Evolutionary conservation across 371 early-diverging fungal species (phyloP).

Genomic region (Rhizomucor pusillus): DNA sequence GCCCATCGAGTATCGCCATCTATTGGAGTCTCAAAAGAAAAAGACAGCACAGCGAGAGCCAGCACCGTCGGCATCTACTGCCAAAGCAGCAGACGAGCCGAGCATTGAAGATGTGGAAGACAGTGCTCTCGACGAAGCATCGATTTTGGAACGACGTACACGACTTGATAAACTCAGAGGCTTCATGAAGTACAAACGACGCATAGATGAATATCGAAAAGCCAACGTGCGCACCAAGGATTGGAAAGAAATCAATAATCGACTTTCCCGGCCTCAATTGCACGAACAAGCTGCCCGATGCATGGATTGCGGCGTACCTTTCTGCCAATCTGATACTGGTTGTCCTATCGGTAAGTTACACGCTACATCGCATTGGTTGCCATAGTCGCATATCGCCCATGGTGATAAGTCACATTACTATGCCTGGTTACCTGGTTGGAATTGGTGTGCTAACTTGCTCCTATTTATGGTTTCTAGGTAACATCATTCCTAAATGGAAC

Average conservation of each 20-base stretch:
- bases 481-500: conserved; percentile 98
- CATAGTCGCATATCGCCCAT: no score
- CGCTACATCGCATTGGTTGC: no score
- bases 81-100: conserved; percentile 30
- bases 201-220: conserved; percentile 83
- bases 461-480: conserved; percentile 20
- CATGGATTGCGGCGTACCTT: conserved; percentile 97
- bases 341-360: conserved; percentile 79
- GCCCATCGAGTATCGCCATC: conserved; percentile 86
- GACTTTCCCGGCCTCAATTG: conserved; percentile 77
- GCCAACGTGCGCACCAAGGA: conserved; percentile 77
- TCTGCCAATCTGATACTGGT: conserved; percentile 94
- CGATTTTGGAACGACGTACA: conserved; percentile 60
- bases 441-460: no score
- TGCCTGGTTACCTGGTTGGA: no score
- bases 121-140: conserved; percentile 70
- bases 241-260: conserved; percentile 91
- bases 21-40: conserved; percentile 39
- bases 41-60: background rate
- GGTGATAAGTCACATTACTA: no score
- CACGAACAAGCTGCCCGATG: conserved; percentile 94
- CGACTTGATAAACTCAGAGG: conserved; percentile 81
- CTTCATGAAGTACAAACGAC: conserved; percentile 89
- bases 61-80: background rate
- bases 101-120: conserved; percentile 88